Percentiles rank a stretch among this genome's conserved stretches.
Evolutionary conservation across 257 asterid species (phyloP).

Genomic region (Mitragyna speciosa): DNA sequence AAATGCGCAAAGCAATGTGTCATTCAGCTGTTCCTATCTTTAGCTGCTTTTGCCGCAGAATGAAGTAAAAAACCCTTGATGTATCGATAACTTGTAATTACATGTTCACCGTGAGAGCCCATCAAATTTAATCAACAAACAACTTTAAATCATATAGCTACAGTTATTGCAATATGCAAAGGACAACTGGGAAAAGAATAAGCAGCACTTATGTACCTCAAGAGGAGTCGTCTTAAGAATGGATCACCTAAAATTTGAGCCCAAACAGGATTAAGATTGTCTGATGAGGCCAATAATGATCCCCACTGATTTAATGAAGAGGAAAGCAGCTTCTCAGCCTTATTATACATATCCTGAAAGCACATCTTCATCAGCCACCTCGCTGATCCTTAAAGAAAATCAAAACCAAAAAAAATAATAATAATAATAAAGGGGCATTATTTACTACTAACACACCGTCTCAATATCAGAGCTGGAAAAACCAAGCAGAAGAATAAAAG

Average conservation of each 20-base stretch:
- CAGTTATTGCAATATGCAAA: background rate
- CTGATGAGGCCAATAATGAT: constrained; percentile 52
- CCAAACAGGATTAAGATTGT: constrained; percentile 78
- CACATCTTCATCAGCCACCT: constrained; percentile 20
- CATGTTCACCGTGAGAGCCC: background rate
- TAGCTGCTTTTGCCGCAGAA: background rate
- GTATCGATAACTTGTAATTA: background rate
- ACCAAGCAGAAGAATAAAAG: constrained; percentile 78
- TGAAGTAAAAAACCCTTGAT: background rate
- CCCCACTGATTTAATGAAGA: constrained; percentile 72
- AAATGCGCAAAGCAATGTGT: background rate
- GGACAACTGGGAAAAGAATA: background rate
- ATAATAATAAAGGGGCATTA: background rate
- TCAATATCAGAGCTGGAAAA: constrained; percentile 69
- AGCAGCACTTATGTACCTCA: constrained; percentile 48
- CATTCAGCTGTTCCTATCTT: background rate
- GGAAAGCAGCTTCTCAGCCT: constrained; percentile 75
- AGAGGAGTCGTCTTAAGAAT: constrained; percentile 80
- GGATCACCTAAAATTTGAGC: constrained; percentile 74
- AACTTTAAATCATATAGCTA: background rate
- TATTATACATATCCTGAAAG: constrained; percentile 63
- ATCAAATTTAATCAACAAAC: background rate
- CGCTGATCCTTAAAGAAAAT: background rate
- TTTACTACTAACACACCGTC: constrained; percentile 44
- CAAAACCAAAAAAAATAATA: background rate